A percentile compares a stretch with the other conserved stretches of the same genome.
Evolutionary conservation across 768 basidiomycete genomes (phyloP).

Genomic region (Lactifluus hygrophoroides): DNA sequence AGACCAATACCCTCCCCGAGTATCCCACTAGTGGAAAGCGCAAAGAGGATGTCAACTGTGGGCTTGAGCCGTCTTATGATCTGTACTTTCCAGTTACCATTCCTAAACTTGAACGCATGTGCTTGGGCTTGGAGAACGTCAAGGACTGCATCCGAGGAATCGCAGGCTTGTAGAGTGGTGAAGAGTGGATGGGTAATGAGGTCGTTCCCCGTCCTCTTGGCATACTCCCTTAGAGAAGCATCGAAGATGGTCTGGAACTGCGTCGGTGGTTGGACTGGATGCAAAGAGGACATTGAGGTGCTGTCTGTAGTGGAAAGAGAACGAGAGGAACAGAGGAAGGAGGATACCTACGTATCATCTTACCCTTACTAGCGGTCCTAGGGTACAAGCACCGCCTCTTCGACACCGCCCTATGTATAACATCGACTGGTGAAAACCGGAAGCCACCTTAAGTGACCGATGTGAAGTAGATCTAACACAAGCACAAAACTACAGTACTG

Average conservation of each 20-base stretch:
- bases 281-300: neutral
- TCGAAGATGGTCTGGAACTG: neutral
- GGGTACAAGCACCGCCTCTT: too few relatives aligned
- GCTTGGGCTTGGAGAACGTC: neutral
- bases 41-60: neutral
- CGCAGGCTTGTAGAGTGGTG: neutral
- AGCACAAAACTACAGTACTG: too few relatives aligned
- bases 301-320: too few relatives aligned
- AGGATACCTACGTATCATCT: too few relatives aligned
- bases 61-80: neutral
- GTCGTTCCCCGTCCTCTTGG: neutral
- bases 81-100: neutral
- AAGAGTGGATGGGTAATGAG: neutral
- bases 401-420: too few relatives aligned
- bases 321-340: neutral
- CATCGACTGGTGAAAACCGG: too few relatives aligned
- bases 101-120: neutral
- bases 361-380: too few relatives aligned
- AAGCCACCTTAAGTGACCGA: too few relatives aligned
- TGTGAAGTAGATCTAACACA: too few relatives aligned
- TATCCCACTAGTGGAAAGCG: neutral
- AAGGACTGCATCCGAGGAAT: neutral
- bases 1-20: neutral
- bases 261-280: neutral
- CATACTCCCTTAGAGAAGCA: neutral